Conservation (phyloP, 2,329 filamentous ascomycete species). For the Aspergillus novoparasiticus region DNA sequence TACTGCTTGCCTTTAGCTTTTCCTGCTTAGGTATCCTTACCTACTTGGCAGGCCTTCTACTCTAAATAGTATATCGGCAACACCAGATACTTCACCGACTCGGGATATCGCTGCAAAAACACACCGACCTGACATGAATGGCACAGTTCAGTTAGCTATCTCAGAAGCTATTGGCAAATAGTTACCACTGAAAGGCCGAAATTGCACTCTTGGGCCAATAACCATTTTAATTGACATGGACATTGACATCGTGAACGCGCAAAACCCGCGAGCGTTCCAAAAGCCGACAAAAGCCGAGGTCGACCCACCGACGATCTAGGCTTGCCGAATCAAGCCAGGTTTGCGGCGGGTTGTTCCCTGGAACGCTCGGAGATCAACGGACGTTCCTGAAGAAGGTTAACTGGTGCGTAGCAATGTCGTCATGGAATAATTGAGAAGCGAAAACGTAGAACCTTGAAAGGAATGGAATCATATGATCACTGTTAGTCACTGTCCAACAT, state of each 20-base stretch:
- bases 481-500: neutral
- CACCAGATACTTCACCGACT: neutral
- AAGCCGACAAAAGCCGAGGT: constrained; percentile 13
- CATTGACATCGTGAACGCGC: neutral
- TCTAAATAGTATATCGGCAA: no score
- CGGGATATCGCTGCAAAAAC: neutral
- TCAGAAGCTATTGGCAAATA: neutral
- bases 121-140: neutral
- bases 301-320: neutral
- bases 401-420: constrained; percentile 7
- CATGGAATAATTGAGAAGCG: neutral
- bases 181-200: neutral
- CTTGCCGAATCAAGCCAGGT: neutral
- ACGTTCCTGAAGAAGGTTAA: neutral
- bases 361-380: neutral
- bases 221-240: neutral
- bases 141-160: neutral
- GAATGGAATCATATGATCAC: neutral
- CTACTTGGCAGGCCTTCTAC: no score
- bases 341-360: no score
- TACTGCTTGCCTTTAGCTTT: no score
- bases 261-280: constrained; percentile 5
- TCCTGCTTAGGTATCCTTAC: no score
- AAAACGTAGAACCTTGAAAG: neutral
- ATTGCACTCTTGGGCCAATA: neutral